These are phyloP conservation scores for Penicillium sp. DNA, from an alignment of 2,329 filamentous ascomycete species.

Conservation along the genomic window DNA sequence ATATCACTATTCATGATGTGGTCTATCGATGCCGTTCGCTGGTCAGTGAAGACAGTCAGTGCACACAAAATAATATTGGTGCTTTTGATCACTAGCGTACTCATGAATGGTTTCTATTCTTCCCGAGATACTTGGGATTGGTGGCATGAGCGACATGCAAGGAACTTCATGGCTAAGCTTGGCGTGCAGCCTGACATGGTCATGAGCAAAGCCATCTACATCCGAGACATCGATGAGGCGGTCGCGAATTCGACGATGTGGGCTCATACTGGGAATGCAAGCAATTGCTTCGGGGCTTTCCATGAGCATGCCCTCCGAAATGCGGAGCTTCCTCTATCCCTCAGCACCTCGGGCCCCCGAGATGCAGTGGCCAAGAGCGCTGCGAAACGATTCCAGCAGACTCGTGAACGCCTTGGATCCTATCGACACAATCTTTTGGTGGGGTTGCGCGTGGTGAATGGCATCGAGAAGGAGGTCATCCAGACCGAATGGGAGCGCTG, in stretches of 20 bases:
- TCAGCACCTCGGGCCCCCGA: constrained; percentile 27
- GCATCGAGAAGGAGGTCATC: constrained; percentile 81
- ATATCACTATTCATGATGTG: constrained; percentile 76
- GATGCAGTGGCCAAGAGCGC: constrained; percentile 35
- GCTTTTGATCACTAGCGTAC: constrained; percentile 66
- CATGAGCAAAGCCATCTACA: constrained; percentile 83
- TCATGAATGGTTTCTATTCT: constrained; percentile 73
- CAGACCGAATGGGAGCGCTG: constrained; percentile 91
- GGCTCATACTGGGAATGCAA: constrained; percentile 28
- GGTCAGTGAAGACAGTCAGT: constrained; percentile 66
- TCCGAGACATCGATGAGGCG: constrained; percentile 74
- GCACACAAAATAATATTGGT: constrained; percentile 74
- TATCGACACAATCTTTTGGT: constrained; percentile 91
- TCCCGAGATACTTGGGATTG: constrained; percentile 72
- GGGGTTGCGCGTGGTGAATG: constrained; percentile 85
- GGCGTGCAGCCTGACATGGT: constrained; percentile 75
- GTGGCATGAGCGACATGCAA: constrained; percentile 82
- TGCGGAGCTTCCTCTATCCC: constrained; percentile 30
- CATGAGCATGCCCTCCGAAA: constrained; percentile 41
- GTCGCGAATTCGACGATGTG: constrained; percentile 41
- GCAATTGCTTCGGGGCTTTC: constrained; percentile 46
- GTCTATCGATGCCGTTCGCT: constrained; percentile 65
- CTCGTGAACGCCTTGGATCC: constrained; percentile 77
- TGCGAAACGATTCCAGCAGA: constrained; percentile 66
- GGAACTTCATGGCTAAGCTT: constrained; percentile 75